Evolutionary conservation across 2,329 filamentous ascomycete genomes (phyloP).

Genomic region (Byssoonygena ceratinophila): DNA sequence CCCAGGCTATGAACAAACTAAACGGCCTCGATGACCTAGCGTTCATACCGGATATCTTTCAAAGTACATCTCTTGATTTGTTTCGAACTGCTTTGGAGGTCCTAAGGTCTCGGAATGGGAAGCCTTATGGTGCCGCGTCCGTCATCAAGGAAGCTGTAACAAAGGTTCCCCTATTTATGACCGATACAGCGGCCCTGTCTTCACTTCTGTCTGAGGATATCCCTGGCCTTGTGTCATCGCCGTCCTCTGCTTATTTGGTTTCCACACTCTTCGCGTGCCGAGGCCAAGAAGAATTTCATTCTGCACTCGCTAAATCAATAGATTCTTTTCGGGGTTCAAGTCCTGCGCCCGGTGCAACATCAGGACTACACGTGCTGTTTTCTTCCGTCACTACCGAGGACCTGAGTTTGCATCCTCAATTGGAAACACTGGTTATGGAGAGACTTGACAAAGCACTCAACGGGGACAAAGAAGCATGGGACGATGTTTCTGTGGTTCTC

Average conservation of each 20-base stretch:
- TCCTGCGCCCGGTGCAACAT: conserved; percentile 25
- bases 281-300: conserved; percentile 32
- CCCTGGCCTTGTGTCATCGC: conserved; percentile 52
- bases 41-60: conserved; percentile 26
- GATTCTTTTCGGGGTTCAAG: conserved; percentile 27
- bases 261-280: conserved; percentile 52
- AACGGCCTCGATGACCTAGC: conserved; percentile 21
- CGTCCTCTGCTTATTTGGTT: conserved; percentile 57
- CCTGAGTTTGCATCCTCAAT: conserved; percentile 26
- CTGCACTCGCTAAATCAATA: conserved; percentile 31
- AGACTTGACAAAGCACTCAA: conserved; percentile 29
- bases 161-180: conserved; percentile 34
- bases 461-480: conserved; percentile 31
- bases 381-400: conserved; percentile 31
- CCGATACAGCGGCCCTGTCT: conserved; percentile 36
- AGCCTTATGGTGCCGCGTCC: conserved; percentile 55
- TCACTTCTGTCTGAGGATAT: conserved; percentile 48
- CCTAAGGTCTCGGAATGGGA: conserved; percentile 48
- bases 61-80: conserved; percentile 31
- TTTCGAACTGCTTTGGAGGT: conserved; percentile 42
- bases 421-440: conserved; percentile 29
- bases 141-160: conserved; percentile 46
- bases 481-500: conserved; percentile 30
- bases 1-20: conserved; percentile 27
- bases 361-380: conserved; percentile 32